Base-by-base conservation (phyloP, 306 rosid species). In the Trifolium repens region DNA sequence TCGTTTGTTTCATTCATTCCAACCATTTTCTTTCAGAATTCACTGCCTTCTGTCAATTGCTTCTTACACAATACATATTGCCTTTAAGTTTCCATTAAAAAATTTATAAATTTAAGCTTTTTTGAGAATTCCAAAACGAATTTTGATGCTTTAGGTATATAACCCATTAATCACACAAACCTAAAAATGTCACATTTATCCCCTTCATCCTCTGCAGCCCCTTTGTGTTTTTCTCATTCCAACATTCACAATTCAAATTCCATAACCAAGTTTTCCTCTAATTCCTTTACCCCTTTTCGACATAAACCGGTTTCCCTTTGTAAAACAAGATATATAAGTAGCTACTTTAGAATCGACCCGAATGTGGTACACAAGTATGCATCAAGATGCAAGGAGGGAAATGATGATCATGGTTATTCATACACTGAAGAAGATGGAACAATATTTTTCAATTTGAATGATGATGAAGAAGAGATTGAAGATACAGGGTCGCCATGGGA, bases 401-500 rank as follows among this genome's bases (percentile, higher is more conserved):
- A 39, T 39, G 9, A 54, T 60, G 9, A 54, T 60, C 74, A 37
- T 82, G 32, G 58, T 80, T 85, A 84, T 78, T 74, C 83, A 2
- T 50, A 71, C 49, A 50, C 58, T 17, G 87, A 82, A 30, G 89
- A 84, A 30, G 89, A 87, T 39, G 72, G 75, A 5, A 17, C 72
- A 0, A 40, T 71, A 39, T 78, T 79, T 39, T 71, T 83, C 64
- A 90, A 76, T 66, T 86, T 78, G 87, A 81, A 44, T 35, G 89
- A 82, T 76, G 89, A 80, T 69, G 83, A 72, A 34, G 89, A 77
- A 63, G 94, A 87, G 16, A 54, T 67, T 67, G 93, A 87, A 78
- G 86, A 84, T 42, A 40, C 52, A 1, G 89, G 53, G 50, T 81
- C 88, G 3, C 96, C 97, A 3, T 94, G 98, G 98, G 94, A 91